Conservation (phyloP, 352 stramenopile genomes). For the Globisporangium takayamanum region DNA sequence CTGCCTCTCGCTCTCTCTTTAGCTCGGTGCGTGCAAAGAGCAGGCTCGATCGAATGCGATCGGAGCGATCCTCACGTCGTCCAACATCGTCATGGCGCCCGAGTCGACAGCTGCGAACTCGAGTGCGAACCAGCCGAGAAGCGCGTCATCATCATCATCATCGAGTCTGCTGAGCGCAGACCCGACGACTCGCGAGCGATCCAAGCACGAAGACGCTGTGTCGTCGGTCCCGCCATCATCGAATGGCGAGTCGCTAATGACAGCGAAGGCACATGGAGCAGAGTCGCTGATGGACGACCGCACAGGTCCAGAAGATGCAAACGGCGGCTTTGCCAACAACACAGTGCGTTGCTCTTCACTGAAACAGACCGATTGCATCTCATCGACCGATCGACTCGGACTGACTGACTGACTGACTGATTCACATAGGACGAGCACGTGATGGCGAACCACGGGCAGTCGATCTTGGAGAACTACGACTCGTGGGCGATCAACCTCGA, state of each 20-base stretch:
- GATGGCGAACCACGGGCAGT: constrained; percentile 15
- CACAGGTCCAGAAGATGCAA: constrained; percentile 3
- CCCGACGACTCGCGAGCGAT: not conserved
- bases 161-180: constrained; percentile 3
- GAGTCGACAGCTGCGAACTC: constrained; percentile 14
- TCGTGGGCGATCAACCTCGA: constrained; percentile 43
- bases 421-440: not conserved
- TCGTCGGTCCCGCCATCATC: not conserved
- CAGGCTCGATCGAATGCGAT: constrained; percentile 25
- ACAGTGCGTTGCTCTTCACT: not conserved
- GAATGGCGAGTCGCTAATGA: not conserved
- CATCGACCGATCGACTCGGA: not conserved
- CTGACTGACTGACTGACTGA: not conserved
- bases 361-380: not conserved
- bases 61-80: constrained; percentile 40
- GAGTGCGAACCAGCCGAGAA: constrained; percentile 15
- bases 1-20: no score
- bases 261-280: not conserved
- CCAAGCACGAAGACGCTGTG: not conserved
- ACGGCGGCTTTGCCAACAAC: constrained; percentile 6
- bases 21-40: constrained; percentile 8
- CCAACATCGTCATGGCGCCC: constrained; percentile 21
- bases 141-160: constrained; percentile 10
- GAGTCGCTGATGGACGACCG: not conserved
- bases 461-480: constrained; percentile 48